Percentiles rank a stretch among this genome's conserved stretches.
These are phyloP conservation scores for Kwoniella sp. DNA, from an alignment of 768 basidiomycete species.

Conservation along the genomic window DNA sequence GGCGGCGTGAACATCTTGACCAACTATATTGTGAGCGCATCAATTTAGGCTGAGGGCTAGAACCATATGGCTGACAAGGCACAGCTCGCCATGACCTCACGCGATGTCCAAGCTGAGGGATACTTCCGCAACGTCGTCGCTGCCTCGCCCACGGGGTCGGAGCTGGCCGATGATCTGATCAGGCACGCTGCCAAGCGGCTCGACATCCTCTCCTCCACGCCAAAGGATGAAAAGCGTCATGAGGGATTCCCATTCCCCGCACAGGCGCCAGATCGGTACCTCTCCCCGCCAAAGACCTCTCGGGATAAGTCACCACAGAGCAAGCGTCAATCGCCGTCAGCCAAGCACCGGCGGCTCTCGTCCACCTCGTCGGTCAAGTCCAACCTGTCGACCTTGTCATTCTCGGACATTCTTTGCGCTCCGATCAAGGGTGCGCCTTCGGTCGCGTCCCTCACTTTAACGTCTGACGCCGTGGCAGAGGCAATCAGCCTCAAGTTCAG, in stretches of 20 bases:
- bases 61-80: neutral
- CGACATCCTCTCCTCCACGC: conserved; percentile 25
- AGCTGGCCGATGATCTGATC: conserved; percentile 30
- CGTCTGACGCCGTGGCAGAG: neutral
- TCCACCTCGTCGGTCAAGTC: conserved; percentile 3
- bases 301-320: neutral
- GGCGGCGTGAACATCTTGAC: conserved; percentile 26
- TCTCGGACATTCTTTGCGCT: conserved; percentile 15
- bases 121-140: conserved; percentile 28
- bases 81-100: conserved; percentile 31
- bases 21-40: conserved; percentile 39
- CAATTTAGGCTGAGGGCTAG: too few species aligned
- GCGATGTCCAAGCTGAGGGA: conserved; percentile 6
- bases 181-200: conserved; percentile 32
- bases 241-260: conserved; percentile 4
- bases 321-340: neutral
- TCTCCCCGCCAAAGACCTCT: neutral
- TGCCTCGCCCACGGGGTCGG: conserved; percentile 17
- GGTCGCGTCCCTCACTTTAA: conserved; percentile 11
- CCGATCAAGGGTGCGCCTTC: conserved; percentile 20
- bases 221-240: conserved; percentile 1
- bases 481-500: neutral
- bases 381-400: neutral
- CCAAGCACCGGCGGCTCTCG: neutral
- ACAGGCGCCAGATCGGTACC: neutral